Base-by-base conservation (phyloP, 2,329 filamentous ascomycete genomes). In the Fusarium xylarioides region DNA sequence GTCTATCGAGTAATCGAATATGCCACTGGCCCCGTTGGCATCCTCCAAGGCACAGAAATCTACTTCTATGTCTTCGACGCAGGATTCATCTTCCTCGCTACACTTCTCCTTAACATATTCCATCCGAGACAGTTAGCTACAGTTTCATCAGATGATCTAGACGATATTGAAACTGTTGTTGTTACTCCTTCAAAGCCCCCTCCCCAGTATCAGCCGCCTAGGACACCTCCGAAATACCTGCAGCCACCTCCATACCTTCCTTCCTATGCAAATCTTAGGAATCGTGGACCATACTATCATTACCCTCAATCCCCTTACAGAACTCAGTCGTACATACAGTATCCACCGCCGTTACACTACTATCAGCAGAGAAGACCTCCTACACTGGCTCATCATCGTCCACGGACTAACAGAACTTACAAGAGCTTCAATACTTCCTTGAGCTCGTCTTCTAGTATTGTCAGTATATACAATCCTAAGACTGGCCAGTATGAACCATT, bases 1-100 rank as follows among this genome's bases (percentile, higher is more conserved):
- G 50, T 82, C 0, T 83, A 84, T 50, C 80, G 84, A 37, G 77
- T 83, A 3, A 74, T 83, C 9, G 84, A 86, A 74, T 86, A 85
- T 65, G 76, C 75, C 1, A 74, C 79, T 19, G 81, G 82, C 2
- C 70, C 75, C 2, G 71, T 76, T 5, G 80, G 80, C 0, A 78
- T 78, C 5, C 56, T 83, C 1, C 70, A 82, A 19, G 53, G 52
- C 7, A 79, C 81, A 8, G 82, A 83, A 66, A 74, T 68, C 10
- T 80, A 75, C 38, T 66, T 82, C 12, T 83, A 82, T 26, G 32
- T 82, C 6, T 82, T 83, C 6, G 82, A 83, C 60, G 77, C 81
- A 1, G 23, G 76, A 5, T 74, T 80, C 7, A 83, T 83, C 68
- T 49, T 75, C 11, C 40, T 70, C 11, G 68, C 74, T 11, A 63